Evolutionary conservation across 768 basidiomycete genomes (phyloP).

Genomic region (Tricholoma bakamatsutake): DNA sequence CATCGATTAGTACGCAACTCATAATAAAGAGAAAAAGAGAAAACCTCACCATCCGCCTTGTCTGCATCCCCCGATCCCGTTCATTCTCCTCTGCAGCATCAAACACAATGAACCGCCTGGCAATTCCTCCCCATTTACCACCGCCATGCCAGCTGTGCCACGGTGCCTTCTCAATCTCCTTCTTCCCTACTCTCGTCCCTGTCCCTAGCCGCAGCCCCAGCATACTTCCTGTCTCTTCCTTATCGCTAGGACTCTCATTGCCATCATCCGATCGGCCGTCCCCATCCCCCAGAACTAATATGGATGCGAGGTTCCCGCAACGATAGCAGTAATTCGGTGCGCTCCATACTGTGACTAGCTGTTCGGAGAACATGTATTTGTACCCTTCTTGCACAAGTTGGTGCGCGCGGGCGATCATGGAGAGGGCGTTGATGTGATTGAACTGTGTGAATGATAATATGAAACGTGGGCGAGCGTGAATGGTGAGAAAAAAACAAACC

Average conservation of each 20-base stretch:
- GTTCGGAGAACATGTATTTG: constrained; percentile 95
- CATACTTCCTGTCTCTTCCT: background rate
- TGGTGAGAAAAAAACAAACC: constrained; percentile 32
- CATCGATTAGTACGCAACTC: background rate
- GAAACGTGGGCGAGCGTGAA: background rate
- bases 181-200: constrained; percentile 2
- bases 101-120: constrained; percentile 73
- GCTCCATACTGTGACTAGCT: constrained; percentile 90
- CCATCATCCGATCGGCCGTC: constrained; percentile 22
- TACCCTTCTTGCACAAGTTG: constrained; percentile 95
- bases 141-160: constrained; percentile 4
- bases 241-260: background rate
- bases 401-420: constrained; percentile 90
- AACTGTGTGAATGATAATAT: constrained; percentile 43
- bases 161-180: background rate
- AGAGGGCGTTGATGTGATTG: constrained; percentile 85
- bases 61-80: constrained; percentile 73
- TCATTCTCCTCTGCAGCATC: constrained; percentile 88
- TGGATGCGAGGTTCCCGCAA: constrained; percentile 88
- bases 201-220: background rate
- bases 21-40: background rate
- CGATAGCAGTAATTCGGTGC: constrained; percentile 80
- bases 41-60: constrained; percentile 59
- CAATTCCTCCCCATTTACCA: background rate
- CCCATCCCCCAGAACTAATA: constrained; percentile 75